phyloP scores from a whole-genome alignment of 2,329 filamentous ascomycete genomes.

The Aspergillus sp. region DNA sequence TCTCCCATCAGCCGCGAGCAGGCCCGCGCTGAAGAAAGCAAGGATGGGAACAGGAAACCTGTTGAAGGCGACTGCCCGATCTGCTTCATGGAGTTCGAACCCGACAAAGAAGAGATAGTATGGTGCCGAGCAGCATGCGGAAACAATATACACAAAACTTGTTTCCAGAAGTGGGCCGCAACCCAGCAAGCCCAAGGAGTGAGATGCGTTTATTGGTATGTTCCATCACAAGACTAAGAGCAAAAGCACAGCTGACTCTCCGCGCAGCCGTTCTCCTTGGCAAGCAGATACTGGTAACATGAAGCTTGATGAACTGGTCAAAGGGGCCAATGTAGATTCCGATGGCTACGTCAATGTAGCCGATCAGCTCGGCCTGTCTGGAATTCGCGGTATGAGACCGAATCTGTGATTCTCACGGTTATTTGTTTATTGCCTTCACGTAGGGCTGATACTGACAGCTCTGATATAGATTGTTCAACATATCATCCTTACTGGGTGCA shows the following conservation, averaged over 20 bases:
- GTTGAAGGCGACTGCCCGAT: conserved; percentile 65
- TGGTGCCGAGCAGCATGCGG: conserved; percentile 65
- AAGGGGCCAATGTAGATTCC: conserved; percentile 27
- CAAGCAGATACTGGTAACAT: conserved; percentile 33
- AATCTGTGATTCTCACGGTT: conserved; percentile 20
- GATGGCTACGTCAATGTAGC: conserved; percentile 52
- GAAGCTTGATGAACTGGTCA: conserved; percentile 35
- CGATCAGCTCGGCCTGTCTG: conserved; percentile 43
- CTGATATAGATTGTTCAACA: conserved; percentile 40
- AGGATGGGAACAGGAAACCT: conserved; percentile 56
- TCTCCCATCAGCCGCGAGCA: conserved; percentile 54
- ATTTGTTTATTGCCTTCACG: not conserved
- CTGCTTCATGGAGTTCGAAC: conserved; percentile 60
- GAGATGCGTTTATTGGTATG: conserved; percentile 50
- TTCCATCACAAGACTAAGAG: not conserved
- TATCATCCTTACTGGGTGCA: conserved; percentile 45
- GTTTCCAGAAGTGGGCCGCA: conserved; percentile 58
- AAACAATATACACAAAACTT: conserved; percentile 63
- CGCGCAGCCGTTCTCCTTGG: conserved; percentile 46
- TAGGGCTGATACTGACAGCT: not conserved
- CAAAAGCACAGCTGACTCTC: not conserved
- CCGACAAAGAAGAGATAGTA: conserved; percentile 49
- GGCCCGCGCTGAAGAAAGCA: conserved; percentile 33
- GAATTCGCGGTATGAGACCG: conserved; percentile 39
- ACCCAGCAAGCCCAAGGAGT: conserved; percentile 37